Evolutionary conservation across 1,284 basidiomycete genomes (phyloP).

Genomic region (Trametes pubescens): DNA sequence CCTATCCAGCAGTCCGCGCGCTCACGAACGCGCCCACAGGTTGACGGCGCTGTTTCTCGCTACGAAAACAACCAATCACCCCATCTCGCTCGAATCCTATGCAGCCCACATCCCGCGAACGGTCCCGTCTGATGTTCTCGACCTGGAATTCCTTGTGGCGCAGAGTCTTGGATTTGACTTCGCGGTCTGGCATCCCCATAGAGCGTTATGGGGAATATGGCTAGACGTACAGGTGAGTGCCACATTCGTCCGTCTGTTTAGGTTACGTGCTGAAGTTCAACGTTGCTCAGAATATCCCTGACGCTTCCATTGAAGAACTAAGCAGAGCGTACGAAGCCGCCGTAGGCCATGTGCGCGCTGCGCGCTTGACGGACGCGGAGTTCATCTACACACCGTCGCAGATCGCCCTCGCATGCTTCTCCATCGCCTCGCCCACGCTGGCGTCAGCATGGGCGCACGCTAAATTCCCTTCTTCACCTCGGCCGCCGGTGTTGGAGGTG

Average conservation of each 20-base stretch:
- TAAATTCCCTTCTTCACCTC: conserved; percentile 51
- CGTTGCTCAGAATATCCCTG: conserved; percentile 56
- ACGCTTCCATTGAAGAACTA: conserved; percentile 52
- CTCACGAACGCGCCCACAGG: conserved; percentile 57
- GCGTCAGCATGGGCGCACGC: conserved; percentile 69
- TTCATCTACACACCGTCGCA: conserved; percentile 93
- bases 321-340: conserved; percentile 65
- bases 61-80: conserved; percentile 95
- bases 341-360: conserved; percentile 67
- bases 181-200: conserved; percentile 89
- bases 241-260: conserved; percentile 6
- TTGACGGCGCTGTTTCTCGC: conserved; percentile 95
- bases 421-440: conserved; percentile 67
- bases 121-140: conserved; percentile 82
- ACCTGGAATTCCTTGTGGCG: conserved; percentile 94
- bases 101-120: conserved; percentile 84
- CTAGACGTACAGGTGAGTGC: conserved; percentile 86
- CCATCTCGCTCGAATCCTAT: conserved; percentile 88
- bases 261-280: not conserved
- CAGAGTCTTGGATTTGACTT: conserved; percentile 96
- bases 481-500: conserved; percentile 43
- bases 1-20: not conserved
- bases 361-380: conserved; percentile 91
- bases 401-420: conserved; percentile 89
- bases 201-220: conserved; percentile 89